Conservation (phyloP, 192 early-diverging fungal genomes). For the Mycoemilia scoparia region DNA sequence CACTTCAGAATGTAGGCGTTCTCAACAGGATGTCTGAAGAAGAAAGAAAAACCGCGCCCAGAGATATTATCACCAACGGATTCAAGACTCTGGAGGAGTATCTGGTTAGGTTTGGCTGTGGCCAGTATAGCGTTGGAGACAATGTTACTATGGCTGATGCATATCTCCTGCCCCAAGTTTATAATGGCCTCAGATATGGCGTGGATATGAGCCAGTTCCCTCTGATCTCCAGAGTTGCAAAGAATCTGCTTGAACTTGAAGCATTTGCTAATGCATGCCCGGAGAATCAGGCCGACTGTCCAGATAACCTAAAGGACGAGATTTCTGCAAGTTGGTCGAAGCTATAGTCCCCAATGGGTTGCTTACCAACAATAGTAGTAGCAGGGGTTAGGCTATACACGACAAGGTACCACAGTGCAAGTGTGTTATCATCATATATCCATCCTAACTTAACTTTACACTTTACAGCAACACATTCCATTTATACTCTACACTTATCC, state of each 20-base stretch:
- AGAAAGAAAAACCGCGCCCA: slow-evolving; percentile 17
- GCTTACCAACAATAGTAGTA: no score
- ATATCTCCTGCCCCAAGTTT: slow-evolving; percentile 56
- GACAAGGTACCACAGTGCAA: no score
- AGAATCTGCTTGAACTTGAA: slow-evolving; percentile 31
- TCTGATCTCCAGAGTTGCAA: slow-evolving; percentile 39
- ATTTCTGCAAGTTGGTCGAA: no score
- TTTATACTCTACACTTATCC: no score
- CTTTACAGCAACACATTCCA: no score
- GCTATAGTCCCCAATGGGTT: no score
- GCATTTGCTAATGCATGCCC: slow-evolving; percentile 49
- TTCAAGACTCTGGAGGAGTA: slow-evolving; percentile 49
- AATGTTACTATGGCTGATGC: slow-evolving; percentile 70
- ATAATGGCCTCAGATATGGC: slow-evolving; percentile 53
- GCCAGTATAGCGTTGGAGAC: slow-evolving; percentile 63
- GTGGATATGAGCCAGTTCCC: slow-evolving; percentile 61
- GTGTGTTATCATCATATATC: no score
- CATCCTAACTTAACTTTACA: no score
- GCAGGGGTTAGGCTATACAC: no score
- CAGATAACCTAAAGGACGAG: slow-evolving; percentile 23
- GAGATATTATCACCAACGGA: slow-evolving; percentile 35
- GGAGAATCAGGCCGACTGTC: slow-evolving; percentile 45
- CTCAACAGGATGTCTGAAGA: slow-evolving; percentile 36
- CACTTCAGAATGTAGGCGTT: slow-evolving; percentile 67
- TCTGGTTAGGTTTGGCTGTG: slow-evolving; percentile 42